Evolutionary conservation across 2,329 filamentous ascomycete species (phyloP), one percentile per base, ranked within the genome.

Genomic region (Trichoderma endophyticum): DNA sequence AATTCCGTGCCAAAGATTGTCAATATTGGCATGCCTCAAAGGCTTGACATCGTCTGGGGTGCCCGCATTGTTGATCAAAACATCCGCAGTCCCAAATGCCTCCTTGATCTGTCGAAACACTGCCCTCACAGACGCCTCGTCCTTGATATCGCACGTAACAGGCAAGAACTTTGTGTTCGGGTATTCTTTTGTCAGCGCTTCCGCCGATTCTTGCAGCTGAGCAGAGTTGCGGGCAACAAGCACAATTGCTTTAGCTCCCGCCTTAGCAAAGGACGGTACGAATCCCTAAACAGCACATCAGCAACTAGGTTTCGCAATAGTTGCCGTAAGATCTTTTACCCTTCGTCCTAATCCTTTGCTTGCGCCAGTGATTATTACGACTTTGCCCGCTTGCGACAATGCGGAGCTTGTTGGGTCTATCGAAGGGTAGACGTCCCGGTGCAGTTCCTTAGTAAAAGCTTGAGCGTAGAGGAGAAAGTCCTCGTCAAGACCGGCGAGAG

Each of bases 51-150:
- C 62, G 4, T 66, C 51, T 36, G 7, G 18, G 5, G 56, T 18
- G 3, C 61, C 70, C 4, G 70, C 70, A 36, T 71, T 71, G 9
- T 71, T 68, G 9, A 67, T 34, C 61, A 71, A 32, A 32, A 68
- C 39, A 59, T 68, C 54, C 7, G 62, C 70, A 36, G 32, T 34
- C 9, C 70, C 70, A 18, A 68, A 71, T 12, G 14, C 18, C 4
- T 34, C 30, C 24, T 28, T 26, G 12, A 71, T 18, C 34, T 71
- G 24, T 12, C 60, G 34, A 28, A 71, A 71, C 6, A 68, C 32
- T 2, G 12, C 21, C 62, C 60, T 60, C 24, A 68, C 54, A 18
- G 65, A 59, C 1, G 18, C 18, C 14, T 48, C 56, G 15, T 48
- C 21, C 7, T 18, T 28, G 24, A 68, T 43, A 7, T 67, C 62